A percentile compares a stretch with the other conserved stretches of the same genome.
Conservation (phyloP, 345 rosid species). For the Eucalyptus leucophloia region DNA sequence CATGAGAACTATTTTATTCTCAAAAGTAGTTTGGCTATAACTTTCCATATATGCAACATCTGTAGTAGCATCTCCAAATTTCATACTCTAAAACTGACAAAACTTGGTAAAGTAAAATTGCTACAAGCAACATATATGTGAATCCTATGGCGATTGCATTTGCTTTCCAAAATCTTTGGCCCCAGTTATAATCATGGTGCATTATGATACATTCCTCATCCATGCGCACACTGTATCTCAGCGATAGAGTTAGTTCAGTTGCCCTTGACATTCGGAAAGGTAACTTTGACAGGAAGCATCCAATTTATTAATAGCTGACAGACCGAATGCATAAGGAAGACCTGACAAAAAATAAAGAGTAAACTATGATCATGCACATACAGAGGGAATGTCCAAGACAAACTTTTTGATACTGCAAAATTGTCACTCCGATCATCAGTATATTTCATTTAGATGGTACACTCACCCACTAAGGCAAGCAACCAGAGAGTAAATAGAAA, state of each 20-base stretch:
- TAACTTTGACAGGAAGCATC: neutral
- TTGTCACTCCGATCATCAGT: neutral
- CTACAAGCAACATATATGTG: neutral
- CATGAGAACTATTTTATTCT: neutral
- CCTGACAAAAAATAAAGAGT: neutral
- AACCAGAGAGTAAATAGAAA: neutral
- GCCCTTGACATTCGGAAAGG: neutral
- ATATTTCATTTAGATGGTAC: neutral
- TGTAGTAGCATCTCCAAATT: neutral
- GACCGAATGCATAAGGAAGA: neutral
- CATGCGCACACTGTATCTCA: neutral
- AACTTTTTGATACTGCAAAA: neutral
- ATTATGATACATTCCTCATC: neutral
- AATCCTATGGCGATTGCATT: neutral
- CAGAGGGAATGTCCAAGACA: neutral
- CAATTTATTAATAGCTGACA: neutral
- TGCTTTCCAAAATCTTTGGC: neutral
- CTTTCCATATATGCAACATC: neutral
- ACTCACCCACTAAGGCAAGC: neutral
- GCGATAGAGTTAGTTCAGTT: neutral
- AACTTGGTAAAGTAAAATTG: neutral
- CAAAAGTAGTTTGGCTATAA: neutral
- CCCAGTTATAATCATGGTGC: neutral
- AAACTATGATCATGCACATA: neutral
- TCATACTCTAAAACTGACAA: neutral